Evolutionary conservation across 2,329 filamentous ascomycete species (phyloP).

Genomic region (Aotearoamyces nothofagi): DNA sequence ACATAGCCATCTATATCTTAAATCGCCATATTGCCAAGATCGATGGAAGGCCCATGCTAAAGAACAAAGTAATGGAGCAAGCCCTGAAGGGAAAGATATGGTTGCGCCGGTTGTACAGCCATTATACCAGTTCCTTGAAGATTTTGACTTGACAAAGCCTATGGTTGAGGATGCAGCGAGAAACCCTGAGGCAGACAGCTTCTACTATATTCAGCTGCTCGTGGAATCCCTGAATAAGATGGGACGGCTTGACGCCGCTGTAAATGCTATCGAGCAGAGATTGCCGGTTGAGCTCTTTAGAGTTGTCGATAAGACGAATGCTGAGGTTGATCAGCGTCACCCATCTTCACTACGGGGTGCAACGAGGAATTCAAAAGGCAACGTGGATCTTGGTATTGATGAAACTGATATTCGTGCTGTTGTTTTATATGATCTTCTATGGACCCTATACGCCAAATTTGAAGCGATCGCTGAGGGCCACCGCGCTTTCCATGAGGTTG

Average conservation of each 20-base stretch:
- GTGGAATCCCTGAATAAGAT: conserved; percentile 86
- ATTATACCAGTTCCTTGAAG: conserved; percentile 44
- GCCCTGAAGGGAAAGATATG: conserved; percentile 24
- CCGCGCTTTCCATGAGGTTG: conserved; percentile 82
- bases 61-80: conserved; percentile 34
- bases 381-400: conserved; percentile 48
- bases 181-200: conserved; percentile 91
- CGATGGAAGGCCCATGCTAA: conserved; percentile 77
- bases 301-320: conserved; percentile 88
- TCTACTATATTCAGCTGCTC: conserved; percentile 78
- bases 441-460: conserved; percentile 89
- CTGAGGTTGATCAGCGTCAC: conserved; percentile 83
- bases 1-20: conserved; percentile 92
- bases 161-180: conserved; percentile 78
- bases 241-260: conserved; percentile 67
- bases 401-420: conserved; percentile 66
- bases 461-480: conserved; percentile 95
- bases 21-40: conserved; percentile 94
- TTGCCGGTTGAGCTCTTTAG: conserved; percentile 87
- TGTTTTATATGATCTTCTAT: conserved; percentile 81
- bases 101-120: conserved; percentile 27
- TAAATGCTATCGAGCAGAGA: conserved; percentile 83
- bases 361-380: conserved; percentile 32
- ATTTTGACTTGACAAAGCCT: conserved; percentile 41
- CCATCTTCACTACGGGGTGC: conserved; percentile 58